These are phyloP conservation scores for Antrodiella citrinella DNA, from an alignment of 768 basidiomycete genomes.

Conservation along the genomic window DNA sequence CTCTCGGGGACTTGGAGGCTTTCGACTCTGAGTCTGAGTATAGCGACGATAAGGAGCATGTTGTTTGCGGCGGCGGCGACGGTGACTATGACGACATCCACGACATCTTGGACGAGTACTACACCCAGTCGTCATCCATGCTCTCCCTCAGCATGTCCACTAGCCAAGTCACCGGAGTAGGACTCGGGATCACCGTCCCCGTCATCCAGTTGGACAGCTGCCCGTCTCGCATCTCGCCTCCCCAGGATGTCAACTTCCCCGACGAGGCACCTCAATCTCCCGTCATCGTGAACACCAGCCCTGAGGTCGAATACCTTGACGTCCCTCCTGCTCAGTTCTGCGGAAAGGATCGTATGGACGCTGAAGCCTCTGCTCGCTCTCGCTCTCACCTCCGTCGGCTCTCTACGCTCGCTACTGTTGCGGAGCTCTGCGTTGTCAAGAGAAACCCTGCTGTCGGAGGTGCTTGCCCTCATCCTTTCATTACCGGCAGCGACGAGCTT, in stretches of 20 bases:
- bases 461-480: too few relatives aligned
- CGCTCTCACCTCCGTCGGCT: not conserved
- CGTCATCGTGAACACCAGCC: not conserved
- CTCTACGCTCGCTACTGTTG: too few relatives aligned
- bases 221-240: not conserved
- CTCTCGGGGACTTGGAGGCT: not conserved
- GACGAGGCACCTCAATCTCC: not conserved
- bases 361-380: not conserved
- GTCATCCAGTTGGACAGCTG: not conserved
- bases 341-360: not conserved
- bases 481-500: too few relatives aligned
- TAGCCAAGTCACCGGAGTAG: not conserved
- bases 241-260: not conserved
- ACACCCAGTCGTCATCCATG: not conserved
- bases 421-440: too few relatives aligned
- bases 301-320: not conserved
- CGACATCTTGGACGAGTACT: not conserved
- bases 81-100: not conserved
- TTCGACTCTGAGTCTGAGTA: not conserved
- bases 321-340: not conserved
- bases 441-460: too few relatives aligned
- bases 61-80: too few relatives aligned
- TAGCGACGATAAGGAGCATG: not conserved
- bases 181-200: not conserved
- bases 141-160: not conserved